phyloP scores from a whole-genome alignment of 2,329 filamentous ascomycete genomes.

The Madurella mycetomatis region DNA sequence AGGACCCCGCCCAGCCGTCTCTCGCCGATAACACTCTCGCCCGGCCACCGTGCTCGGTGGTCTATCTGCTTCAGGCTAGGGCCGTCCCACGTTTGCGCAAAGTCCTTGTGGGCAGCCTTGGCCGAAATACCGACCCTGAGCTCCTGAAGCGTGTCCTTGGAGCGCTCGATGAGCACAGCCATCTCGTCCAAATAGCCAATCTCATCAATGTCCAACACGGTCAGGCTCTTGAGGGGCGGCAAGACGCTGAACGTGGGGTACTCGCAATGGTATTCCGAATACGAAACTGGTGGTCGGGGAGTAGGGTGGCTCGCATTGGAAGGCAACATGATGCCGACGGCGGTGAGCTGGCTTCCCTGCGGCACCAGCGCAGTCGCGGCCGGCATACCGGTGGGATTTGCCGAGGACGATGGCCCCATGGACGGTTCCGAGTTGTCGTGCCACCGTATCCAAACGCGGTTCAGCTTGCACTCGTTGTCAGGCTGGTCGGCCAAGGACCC shows the following conservation, averaged over 20 bases:
- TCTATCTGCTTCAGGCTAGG: constrained; percentile 60
- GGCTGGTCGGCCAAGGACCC: constrained; percentile 63
- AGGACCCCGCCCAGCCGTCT: constrained; percentile 64
- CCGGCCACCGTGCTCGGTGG: constrained; percentile 52
- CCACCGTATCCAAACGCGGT: constrained; percentile 76
- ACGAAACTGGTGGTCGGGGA: constrained; percentile 39
- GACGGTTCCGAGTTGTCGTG: constrained; percentile 64
- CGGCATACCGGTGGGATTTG: constrained; percentile 21
- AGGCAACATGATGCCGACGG: constrained; percentile 38
- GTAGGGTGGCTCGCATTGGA: constrained; percentile 29
- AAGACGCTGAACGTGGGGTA: constrained; percentile 77
- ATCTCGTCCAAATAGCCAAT: constrained; percentile 80
- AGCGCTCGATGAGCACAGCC: constrained; percentile 69
- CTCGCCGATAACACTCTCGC: constrained; percentile 54
- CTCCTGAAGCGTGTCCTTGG: constrained; percentile 61
- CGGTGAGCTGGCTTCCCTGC: constrained; percentile 37
- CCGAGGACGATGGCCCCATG: constrained; percentile 23
- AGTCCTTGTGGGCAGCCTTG: constrained; percentile 43
- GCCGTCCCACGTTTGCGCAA: constrained; percentile 60
- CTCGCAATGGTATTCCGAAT: constrained; percentile 59
- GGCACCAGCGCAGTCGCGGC: constrained; percentile 26
- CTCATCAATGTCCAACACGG: constrained; percentile 77
- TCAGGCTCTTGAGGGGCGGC: constrained; percentile 68
- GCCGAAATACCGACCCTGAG: constrained; percentile 68
- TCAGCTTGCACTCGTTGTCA: constrained; percentile 59